phyloP scores from a whole-genome alignment of 495 filamentous ascomycete species.

The Chaetomidium leptoderma region DNA sequence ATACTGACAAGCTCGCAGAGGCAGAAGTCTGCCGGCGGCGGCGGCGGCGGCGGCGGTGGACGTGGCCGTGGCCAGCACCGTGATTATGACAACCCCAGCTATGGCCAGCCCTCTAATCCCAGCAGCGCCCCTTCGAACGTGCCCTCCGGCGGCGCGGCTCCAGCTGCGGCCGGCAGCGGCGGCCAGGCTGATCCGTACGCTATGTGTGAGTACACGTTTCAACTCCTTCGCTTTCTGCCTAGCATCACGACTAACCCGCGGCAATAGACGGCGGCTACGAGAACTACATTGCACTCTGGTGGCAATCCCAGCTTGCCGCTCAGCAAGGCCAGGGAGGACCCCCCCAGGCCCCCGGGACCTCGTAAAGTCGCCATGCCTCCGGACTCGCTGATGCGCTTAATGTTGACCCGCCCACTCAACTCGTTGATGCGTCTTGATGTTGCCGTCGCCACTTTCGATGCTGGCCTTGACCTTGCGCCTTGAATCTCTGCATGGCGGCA shows the following conservation, averaged over 20 bases:
- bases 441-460: conserved; percentile 16
- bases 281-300: conserved; percentile 34
- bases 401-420: conserved; percentile 27
- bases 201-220: conserved; percentile 25
- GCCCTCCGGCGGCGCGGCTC: conserved; percentile 21
- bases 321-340: conserved; percentile 29
- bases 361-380: conserved; percentile 26
- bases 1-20: conserved; percentile 36
- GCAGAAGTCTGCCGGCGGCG: conserved; percentile 50
- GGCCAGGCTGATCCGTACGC: conserved; percentile 31
- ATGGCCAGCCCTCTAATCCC: conserved; percentile 32
- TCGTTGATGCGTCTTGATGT: conserved; percentile 26
- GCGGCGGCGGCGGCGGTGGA: conserved; percentile 40
- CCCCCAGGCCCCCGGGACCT: conserved; percentile 28
- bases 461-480: conserved; percentile 17
- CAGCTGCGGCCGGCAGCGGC: conserved; percentile 17
- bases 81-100: conserved; percentile 43
- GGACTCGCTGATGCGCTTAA: conserved; percentile 28
- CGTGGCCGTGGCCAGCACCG: conserved; percentile 42
- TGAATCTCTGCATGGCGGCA: conserved; percentile 19
- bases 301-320: conserved; percentile 29
- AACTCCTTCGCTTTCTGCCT: not conserved
- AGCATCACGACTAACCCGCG: conserved; percentile 16
- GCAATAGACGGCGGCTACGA: conserved; percentile 34
- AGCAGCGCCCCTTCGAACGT: conserved; percentile 24